Conservation (phyloP, 129 eudicot genomes). For the Erigeron canadensis region DNA sequence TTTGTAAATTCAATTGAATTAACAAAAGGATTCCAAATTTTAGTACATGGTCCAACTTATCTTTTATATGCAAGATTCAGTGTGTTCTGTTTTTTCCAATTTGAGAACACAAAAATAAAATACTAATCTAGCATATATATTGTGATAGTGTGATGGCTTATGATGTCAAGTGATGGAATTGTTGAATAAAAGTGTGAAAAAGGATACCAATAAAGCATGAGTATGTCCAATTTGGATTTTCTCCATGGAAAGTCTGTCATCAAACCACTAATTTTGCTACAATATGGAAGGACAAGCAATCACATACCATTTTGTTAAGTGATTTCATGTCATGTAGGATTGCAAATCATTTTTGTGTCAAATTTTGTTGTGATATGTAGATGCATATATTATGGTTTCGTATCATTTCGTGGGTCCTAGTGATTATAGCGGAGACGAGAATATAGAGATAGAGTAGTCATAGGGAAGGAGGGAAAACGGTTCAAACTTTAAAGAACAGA, state of each 20-base stretch:
- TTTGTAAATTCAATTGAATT: neutral
- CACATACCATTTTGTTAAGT: slow-evolving; percentile 32
- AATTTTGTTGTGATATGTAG: slow-evolving; percentile 12
- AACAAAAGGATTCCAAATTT: neutral
- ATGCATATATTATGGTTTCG: slow-evolving; percentile 4
- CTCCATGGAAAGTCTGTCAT: slow-evolving; percentile 37
- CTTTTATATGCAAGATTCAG: neutral
- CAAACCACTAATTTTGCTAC: slow-evolving; percentile 37
- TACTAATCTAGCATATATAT: neutral
- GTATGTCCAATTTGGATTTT: slow-evolving; percentile 20
- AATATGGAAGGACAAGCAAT: slow-evolving; percentile 21
- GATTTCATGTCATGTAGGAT: slow-evolving; percentile 31
- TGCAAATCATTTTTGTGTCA: slow-evolving; percentile 11
- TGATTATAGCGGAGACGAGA: neutral
- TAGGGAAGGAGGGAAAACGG: neutral
- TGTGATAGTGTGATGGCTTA: neutral
- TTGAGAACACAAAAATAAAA: neutral
- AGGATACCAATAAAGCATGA: slow-evolving; percentile 17
- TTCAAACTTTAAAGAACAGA: neutral
- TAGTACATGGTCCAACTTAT: neutral
- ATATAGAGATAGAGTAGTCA: neutral
- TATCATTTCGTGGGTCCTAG: neutral
- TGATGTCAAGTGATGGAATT: neutral
- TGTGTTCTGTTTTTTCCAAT: neutral
- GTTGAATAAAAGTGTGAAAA: slow-evolving; percentile 3